Evolutionary conservation across 306 rosid species (phyloP).

Genomic region (Prunus mira): DNA sequence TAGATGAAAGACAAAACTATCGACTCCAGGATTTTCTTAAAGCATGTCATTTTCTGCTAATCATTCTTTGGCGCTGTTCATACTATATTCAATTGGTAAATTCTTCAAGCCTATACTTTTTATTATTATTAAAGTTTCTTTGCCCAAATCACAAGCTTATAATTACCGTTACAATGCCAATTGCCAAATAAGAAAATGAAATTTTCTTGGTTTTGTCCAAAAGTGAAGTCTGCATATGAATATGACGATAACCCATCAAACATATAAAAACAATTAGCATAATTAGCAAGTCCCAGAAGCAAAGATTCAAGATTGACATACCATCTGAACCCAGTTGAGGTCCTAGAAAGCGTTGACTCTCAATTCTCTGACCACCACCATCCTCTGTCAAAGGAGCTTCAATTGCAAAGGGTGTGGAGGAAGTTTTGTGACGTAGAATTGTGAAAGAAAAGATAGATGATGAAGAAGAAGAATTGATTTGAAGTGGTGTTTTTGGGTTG

Average conservation of each 20-base stretch:
- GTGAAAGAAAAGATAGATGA: neutral
- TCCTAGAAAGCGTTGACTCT: constrained; percentile 32
- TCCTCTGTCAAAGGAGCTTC: constrained; percentile 10
- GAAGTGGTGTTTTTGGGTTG: constrained; percentile 11
- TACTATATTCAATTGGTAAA: neutral
- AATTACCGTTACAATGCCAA: neutral
- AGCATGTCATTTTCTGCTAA: neutral
- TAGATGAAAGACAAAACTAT: neutral
- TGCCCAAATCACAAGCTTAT: neutral
- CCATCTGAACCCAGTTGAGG: constrained; percentile 31
- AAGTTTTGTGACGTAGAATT: neutral
- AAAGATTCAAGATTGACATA: constrained; percentile 19
- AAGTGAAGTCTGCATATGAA: neutral
- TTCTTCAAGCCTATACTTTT: neutral
- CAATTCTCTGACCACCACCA: constrained; percentile 4
- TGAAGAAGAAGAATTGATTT: constrained; percentile 12
- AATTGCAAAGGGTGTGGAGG: neutral
- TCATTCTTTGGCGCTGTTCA: neutral
- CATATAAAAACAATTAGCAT: neutral
- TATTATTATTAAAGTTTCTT: neutral
- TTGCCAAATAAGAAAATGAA: neutral
- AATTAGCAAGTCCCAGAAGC: constrained; percentile 3
- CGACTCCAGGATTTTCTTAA: too few species aligned
- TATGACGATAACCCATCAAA: neutral
- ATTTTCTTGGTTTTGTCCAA: neutral